These are phyloP conservation scores for Solanum pimpinellifolium DNA, from an alignment of 257 asterid genomes.

Conservation along the genomic window DNA sequence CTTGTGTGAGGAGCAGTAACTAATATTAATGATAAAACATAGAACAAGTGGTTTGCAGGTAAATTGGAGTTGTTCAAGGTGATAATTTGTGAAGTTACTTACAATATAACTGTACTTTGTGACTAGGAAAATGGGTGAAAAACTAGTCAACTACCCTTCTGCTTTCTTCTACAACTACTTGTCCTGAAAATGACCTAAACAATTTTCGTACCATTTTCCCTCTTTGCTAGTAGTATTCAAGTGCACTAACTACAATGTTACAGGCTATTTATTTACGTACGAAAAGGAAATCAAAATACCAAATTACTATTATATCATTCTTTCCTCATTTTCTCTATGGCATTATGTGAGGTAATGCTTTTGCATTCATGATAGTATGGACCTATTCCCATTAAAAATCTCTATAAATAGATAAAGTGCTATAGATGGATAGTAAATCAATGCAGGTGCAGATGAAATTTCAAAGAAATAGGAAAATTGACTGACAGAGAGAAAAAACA, in stretches of 20 bases:
- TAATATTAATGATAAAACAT: not conserved
- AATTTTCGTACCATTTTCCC: not conserved
- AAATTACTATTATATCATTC: not conserved
- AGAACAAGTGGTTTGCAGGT: not conserved
- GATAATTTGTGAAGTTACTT: not conserved
- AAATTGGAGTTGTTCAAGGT: not conserved
- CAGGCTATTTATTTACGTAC: not conserved
- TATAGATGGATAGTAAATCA: not conserved
- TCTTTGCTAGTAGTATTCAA: not conserved
- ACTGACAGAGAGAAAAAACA: not conserved
- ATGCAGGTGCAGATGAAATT: not conserved
- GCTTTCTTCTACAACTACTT: not conserved
- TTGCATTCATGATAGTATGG: not conserved
- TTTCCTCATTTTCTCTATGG: not conserved
- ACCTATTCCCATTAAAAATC: not conserved
- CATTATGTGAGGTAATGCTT: not conserved
- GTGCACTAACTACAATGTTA: not conserved
- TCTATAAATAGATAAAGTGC: not conserved
- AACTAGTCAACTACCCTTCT: not conserved
- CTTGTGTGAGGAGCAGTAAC: not conserved
- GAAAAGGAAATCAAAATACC: not conserved
- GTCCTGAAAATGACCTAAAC: not conserved
- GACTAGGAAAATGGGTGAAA: not conserved
- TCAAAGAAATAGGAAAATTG: not conserved
- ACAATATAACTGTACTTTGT: not conserved